Evolutionary conservation across 2,329 filamentous ascomycete species (phyloP).

Genomic region (Hypoxylon rubiginosum): DNA sequence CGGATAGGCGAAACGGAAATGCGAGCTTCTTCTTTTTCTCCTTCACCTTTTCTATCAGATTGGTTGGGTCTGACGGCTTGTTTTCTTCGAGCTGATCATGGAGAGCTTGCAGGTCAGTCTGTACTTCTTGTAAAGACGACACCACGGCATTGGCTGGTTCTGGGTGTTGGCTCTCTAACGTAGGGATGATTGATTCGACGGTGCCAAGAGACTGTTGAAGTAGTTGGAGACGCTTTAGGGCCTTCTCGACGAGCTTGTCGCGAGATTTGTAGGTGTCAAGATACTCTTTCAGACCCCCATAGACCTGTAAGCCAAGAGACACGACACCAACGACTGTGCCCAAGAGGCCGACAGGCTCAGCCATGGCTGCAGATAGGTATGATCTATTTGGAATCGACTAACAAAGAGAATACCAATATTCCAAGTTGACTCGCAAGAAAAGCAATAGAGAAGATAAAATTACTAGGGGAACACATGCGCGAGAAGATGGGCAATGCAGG

Average conservation of each 20-base stretch:
- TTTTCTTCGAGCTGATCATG: not conserved
- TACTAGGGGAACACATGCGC: not conserved
- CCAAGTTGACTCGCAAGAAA: too few species aligned
- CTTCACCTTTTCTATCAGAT: not conserved
- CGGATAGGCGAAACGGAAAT: not conserved
- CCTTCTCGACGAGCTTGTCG: not conserved
- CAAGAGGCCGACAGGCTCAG: not conserved
- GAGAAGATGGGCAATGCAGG: not conserved
- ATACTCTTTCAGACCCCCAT: not conserved
- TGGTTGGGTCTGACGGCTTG: not conserved
- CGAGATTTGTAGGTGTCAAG: not conserved
- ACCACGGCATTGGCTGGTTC: not conserved
- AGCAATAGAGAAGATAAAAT: too few species aligned
- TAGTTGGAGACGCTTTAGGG: not conserved
- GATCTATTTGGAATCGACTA: not conserved
- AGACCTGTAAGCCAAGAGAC: not conserved
- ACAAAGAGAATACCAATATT: not conserved
- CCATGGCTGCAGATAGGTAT: not conserved
- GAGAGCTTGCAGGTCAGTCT: not conserved
- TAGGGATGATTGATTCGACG: not conserved
- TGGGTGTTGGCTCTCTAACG: not conserved
- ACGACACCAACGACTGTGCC: not conserved
- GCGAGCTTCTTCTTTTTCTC: not conserved
- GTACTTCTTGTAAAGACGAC: not conserved
- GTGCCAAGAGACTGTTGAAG: not conserved